Evolutionary conservation across 257 asterid genomes (phyloP), one percentile per base, ranked within the genome.

Genomic region (Salvia splendens): DNA sequence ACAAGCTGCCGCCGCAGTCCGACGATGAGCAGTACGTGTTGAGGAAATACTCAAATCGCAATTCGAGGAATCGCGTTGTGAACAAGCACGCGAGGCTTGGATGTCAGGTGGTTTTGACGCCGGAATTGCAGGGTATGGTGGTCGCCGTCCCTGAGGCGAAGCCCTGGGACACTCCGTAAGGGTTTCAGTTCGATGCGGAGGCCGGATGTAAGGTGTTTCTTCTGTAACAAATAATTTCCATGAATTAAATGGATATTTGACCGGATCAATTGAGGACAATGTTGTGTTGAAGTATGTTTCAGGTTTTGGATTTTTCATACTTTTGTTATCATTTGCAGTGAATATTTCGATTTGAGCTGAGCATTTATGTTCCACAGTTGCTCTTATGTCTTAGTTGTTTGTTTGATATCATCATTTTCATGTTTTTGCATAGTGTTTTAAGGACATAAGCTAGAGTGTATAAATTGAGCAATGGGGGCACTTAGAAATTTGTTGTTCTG

Each of bases 1-100:
- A 87, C 53, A 92, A 89, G 82, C 89, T 92, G 33, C 99, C 99
- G 43, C 82, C 91, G 28, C 73, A 82, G 33, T 45, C 96, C 63
- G 66, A 83, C 40, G 87, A 83, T 6, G 87, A 83, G 84, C 14
- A 83, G 82, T 83, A 83, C 50, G 83, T 83, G 63, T 32, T 83
- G 75, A 78, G 12, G 72, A 83, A 84, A 84, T 24, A 24, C 30
- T 24, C 30, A 2, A 24, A 24, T 24, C 30, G 30, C 30, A 84
- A 78, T 69, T 89, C 96, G 17, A 59, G 83, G 75, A 82, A 79
- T 57, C 82, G 84, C n/a, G 77, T 50, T 3, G 16, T 75, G 75
- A 83, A 83, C 79, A 75, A 83, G 80, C 88, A 83, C 55, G 65
- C 88, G 53, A 78, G 88, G 80, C 85, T 83, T n/a, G 88, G 85